Percentiles rank a stretch among this genome's conserved stretches.
phyloP scores from a whole-genome alignment of 2,329 filamentous ascomycete genomes.

The Elsinoe necatrix region DNA sequence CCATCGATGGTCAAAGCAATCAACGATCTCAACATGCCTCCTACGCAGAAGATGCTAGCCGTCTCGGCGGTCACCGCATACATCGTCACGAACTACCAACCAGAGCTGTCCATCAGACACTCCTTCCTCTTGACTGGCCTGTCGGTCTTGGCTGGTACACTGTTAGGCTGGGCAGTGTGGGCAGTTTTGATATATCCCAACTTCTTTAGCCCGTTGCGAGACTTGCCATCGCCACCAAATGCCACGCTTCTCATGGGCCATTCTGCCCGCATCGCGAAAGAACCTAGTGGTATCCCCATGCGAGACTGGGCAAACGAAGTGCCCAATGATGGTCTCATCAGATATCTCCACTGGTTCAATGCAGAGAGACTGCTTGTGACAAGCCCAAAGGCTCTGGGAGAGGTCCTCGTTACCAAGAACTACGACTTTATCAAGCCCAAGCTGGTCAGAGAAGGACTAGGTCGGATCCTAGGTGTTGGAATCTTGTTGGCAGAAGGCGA shows the following conservation, averaged over 20 bases:
- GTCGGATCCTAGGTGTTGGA: conserved; percentile 59
- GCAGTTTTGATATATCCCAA: conserved; percentile 48
- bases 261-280: conserved; percentile 34
- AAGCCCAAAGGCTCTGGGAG: conserved; percentile 39
- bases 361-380: conserved; percentile 38
- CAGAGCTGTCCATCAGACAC: not conserved
- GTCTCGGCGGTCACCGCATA: conserved; percentile 3
- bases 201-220: conserved; percentile 49
- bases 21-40: conserved; percentile 3
- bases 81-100: not conserved
- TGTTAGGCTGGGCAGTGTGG: conserved; percentile 33
- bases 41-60: conserved; percentile 2
- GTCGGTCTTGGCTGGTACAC: conserved; percentile 33
- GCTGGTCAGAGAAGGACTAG: conserved; percentile 45
- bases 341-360: conserved; percentile 43
- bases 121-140: conserved; percentile 34
- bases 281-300: conserved; percentile 38
- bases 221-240: conserved; percentile 45
- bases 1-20: not conserved
- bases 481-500: conserved; percentile 81
- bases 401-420: conserved; percentile 43
- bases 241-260: conserved; percentile 35
- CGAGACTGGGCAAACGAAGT: conserved; percentile 45
- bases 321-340: conserved; percentile 48
- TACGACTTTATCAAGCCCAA: conserved; percentile 45